A percentile compares a stretch with the other conserved stretches of the same genome.
These are phyloP conservation scores for Diplodia mutila DNA, from an alignment of 2,329 filamentous ascomycete species.

Conservation along the genomic window DNA sequence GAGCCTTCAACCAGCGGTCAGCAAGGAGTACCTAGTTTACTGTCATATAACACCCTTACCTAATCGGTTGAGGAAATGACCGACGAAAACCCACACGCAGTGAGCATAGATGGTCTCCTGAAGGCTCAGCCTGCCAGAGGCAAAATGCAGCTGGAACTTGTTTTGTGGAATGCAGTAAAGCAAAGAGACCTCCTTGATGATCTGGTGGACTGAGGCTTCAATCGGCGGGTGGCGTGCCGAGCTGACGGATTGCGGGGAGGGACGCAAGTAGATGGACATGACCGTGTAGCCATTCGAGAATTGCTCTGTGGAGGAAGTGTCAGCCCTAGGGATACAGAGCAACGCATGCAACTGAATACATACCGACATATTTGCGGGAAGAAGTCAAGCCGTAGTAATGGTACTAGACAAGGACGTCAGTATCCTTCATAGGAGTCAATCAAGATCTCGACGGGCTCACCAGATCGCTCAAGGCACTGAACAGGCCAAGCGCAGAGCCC, in stretches of 20 bases:
- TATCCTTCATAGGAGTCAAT: neutral
- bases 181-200: constrained; percentile 97
- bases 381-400: constrained; percentile 98
- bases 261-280: constrained; percentile 92
- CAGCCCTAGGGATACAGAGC: neutral
- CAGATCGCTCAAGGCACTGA: constrained; percentile 91
- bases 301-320: constrained; percentile 63
- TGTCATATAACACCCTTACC: constrained; percentile 40
- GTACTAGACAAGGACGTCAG: constrained; percentile 54
- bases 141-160: constrained; percentile 90
- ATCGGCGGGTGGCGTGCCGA: constrained; percentile 71
- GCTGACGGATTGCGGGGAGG: constrained; percentile 62
- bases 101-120: constrained; percentile 98
- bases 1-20: constrained; percentile 49
- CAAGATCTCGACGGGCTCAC: neutral
- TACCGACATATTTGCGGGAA: constrained; percentile 85
- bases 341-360: neutral
- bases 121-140: constrained; percentile 80
- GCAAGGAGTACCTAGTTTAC: no score
- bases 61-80: constrained; percentile 96
- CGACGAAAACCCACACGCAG: constrained; percentile 95
- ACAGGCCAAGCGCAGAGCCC: constrained; percentile 87
- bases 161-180: constrained; percentile 98
- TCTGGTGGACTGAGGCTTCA: constrained; percentile 94
- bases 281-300: constrained; percentile 98